phyloP scores from a whole-genome alignment of 2,329 filamentous ascomycete genomes.

The Elsinoe fawcettii region DNA sequence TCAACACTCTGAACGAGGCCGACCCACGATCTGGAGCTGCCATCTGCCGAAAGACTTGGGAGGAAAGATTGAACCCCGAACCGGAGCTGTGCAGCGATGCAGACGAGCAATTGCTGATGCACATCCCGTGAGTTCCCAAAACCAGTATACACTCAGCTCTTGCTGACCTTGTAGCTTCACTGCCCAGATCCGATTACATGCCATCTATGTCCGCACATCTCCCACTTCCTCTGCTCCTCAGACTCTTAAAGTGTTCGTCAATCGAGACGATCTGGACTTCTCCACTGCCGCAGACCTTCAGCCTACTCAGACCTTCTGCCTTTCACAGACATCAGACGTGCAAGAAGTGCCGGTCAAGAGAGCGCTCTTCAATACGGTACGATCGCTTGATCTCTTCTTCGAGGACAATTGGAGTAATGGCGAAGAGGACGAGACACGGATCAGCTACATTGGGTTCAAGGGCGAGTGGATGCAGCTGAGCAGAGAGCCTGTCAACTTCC shows the following conservation, averaged over 20 bases:
- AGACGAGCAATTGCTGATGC: conserved; percentile 90
- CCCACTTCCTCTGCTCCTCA: conserved; percentile 62
- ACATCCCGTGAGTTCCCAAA: conserved; percentile 66
- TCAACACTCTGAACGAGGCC: conserved; percentile 79
- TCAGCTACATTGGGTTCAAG: conserved; percentile 85
- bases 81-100: conserved; percentile 78
- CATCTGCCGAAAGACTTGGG: conserved; percentile 86
- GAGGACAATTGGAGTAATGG: conserved; percentile 76
- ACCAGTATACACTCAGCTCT: not conserved
- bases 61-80: conserved; percentile 60
- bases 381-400: conserved; percentile 76
- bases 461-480: conserved; percentile 88
- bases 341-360: conserved; percentile 84
- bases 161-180: conserved; percentile 60
- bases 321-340: conserved; percentile 70
- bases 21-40: conserved; percentile 58
- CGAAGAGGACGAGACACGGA: conserved; percentile 68
- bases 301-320: conserved; percentile 67
- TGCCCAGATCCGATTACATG: conserved; percentile 86
- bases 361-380: conserved; percentile 82
- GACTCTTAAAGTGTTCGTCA: conserved; percentile 81
- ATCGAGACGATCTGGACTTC: conserved; percentile 84
- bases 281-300: conserved; percentile 58
- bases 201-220: conserved; percentile 76
- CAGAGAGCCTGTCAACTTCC: conserved; percentile 70